Base-by-base conservation (phyloP, 2,329 filamentous ascomycete species). In the Penicillium polonicum region DNA sequence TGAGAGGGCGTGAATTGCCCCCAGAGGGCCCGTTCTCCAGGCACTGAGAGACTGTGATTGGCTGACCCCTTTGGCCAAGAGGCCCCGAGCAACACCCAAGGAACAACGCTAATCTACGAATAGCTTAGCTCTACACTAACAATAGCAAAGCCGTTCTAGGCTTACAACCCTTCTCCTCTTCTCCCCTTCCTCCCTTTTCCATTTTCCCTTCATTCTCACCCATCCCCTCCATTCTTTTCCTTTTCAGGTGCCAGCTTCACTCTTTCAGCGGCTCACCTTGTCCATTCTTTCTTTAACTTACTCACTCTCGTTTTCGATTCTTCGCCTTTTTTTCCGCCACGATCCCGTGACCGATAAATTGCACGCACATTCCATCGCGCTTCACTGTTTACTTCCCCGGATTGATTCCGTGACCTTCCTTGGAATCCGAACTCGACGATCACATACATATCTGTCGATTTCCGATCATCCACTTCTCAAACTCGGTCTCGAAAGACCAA, bases 211-310 rank as follows among this genome's bases (percentile, higher is more conserved):
- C 61, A 67, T 65, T 62, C 62, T 64, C 62, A 36, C 23, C 41
- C 41, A 33, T 52, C 63, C 46, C 62, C 62, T 61, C 61, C 65
- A 65, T 67, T 64, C 61, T 61, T 66, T 60, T 61, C 61, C 62
- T 63, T 59, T 59, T 78, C 77, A 76, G 74, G 78, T 78, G 73
- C 74, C 81, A 79, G 83, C 83, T 86, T 85, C 84, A 86, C 81
- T 86, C 84, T 77, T 85, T 86, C 74, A 84, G 83, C 82, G 82
- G 81, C 74, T 76, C 75, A 57, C 55, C 43, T 57, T 75, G 72
- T 80, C 76, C 79, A 68, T 74, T 81, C 78, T 65, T 79, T 80
- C 69, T 45, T 58, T 60, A 61, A 58, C 56, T 59, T 57, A 60
- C 23, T 38, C 46, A 52, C 53, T 43, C 27, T 52, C 52, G 29